Percentiles rank a stretch among this genome's conserved stretches.
Conservation (phyloP, 1,139 yeast genomes). For the Blastobotrys illinoisensis region DNA sequence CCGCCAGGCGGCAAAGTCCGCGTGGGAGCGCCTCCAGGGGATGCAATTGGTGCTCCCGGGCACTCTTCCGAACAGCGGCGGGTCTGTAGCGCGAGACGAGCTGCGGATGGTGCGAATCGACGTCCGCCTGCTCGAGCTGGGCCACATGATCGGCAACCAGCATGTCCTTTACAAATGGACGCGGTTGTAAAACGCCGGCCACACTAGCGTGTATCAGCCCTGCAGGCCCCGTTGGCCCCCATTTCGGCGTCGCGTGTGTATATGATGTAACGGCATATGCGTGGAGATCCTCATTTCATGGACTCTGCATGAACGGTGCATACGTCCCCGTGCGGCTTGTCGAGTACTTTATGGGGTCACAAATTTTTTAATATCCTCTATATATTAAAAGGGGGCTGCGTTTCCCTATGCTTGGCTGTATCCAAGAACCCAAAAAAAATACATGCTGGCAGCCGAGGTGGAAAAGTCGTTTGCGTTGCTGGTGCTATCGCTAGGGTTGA, state of each 20-base stretch:
- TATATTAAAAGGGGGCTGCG: no score
- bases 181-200: constrained; percentile 15
- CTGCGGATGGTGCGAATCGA: constrained; percentile 33
- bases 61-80: constrained; percentile 11
- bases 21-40: constrained; percentile 35
- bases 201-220: neutral
- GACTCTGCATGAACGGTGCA: neutral
- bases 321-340: neutral
- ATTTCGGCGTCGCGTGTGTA: neutral
- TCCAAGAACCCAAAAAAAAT: neutral
- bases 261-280: neutral
- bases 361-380: no score
- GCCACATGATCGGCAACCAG: constrained; percentile 27
- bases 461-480: constrained; percentile 36
- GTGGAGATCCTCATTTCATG: neutral
- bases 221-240: neutral
- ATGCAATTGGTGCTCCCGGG: constrained; percentile 28
- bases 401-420: no score
- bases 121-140: constrained; percentile 31
- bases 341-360: neutral
- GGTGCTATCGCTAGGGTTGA: constrained; percentile 46
- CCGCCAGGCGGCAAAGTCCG: constrained; percentile 29
- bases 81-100: constrained; percentile 25
- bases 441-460: constrained; percentile 13
- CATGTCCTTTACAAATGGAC: constrained; percentile 33